Evolutionary conservation across 805 yeast species (phyloP).

Genomic region (Dipodascopsis tothii): DNA sequence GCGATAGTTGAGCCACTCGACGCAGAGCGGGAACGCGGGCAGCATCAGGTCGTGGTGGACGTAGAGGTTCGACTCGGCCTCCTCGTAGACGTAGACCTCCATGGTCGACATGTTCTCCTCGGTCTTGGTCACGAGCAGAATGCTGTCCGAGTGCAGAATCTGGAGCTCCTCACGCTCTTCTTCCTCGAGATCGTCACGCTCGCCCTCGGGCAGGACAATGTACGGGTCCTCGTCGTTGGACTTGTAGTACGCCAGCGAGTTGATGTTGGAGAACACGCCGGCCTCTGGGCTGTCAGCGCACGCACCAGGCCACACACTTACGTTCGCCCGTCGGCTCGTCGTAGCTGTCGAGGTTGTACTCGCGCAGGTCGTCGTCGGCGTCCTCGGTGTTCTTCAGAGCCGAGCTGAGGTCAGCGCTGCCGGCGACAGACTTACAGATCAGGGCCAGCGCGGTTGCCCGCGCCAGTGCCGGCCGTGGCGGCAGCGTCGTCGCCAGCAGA

Average conservation of each 20-base stretch:
- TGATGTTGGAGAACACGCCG: conserved; percentile 39
- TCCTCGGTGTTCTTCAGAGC: conserved; percentile 16
- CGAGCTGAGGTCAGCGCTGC: neutral
- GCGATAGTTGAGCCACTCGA: conserved; percentile 83
- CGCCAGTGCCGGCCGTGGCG: no score
- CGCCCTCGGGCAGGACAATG: conserved; percentile 58
- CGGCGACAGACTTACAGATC: no score
- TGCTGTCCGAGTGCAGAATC: conserved; percentile 80
- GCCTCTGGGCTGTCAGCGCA: no score
- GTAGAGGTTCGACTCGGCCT: conserved; percentile 73
- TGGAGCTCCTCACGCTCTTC: conserved; percentile 82
- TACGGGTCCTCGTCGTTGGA: conserved; percentile 50
- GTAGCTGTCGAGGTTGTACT: conserved; percentile 77
- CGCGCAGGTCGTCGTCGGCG: conserved; percentile 75
- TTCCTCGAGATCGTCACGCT: conserved; percentile 34
- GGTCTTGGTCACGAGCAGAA: conserved; percentile 85
- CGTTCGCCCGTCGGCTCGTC: conserved; percentile 58
- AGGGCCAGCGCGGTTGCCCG: no score
- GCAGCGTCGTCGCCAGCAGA: no score
- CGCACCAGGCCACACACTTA: conserved; percentile 53
- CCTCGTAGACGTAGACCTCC: conserved; percentile 92
- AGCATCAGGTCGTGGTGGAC: conserved; percentile 96
- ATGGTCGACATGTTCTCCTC: conserved; percentile 90
- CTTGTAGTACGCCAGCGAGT: conserved; percentile 36
- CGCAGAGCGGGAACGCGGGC: conserved; percentile 93